phyloP scores from a whole-genome alignment of 768 basidiomycete genomes.

The Trametes sanguinea region DNA sequence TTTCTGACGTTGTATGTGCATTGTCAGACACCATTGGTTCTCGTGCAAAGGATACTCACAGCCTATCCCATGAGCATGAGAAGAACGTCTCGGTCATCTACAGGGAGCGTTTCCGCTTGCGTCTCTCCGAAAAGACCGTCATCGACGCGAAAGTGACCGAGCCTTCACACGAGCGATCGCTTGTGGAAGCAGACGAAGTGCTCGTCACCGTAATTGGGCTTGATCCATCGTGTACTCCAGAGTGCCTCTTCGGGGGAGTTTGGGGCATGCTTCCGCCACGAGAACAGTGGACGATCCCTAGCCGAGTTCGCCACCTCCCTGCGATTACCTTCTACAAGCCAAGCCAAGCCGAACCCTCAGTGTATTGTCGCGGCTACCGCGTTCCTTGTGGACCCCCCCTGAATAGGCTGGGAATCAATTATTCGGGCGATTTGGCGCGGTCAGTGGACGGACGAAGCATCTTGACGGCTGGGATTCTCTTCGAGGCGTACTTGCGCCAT shows the following conservation, averaged over 20 bases:
- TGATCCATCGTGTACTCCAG: background rate
- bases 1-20: background rate
- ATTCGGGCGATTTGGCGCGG: background rate
- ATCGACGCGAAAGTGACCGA: too few species aligned
- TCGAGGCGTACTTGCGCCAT: background rate
- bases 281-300: background rate
- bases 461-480: background rate
- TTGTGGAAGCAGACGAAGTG: constrained; percentile 5
- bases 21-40: too few species aligned
- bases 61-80: too few species aligned
- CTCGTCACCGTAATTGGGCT: constrained; percentile 5
- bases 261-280: background rate
- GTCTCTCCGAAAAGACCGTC: background rate
- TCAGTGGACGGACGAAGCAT: background rate
- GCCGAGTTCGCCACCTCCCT: background rate
- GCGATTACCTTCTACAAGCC: constrained; percentile 3
- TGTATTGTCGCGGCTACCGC: constrained; percentile 4
- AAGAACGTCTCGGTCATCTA: too few species aligned
- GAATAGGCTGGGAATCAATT: constrained; percentile 2
- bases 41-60: too few species aligned
- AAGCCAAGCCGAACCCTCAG: background rate
- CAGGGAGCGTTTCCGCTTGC: background rate
- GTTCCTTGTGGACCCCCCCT: background rate
- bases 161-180: background rate
- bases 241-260: background rate